These are phyloP conservation scores for Balansia obtecta DNA, from an alignment of 2,329 filamentous ascomycete species.

Conservation along the genomic window DNA sequence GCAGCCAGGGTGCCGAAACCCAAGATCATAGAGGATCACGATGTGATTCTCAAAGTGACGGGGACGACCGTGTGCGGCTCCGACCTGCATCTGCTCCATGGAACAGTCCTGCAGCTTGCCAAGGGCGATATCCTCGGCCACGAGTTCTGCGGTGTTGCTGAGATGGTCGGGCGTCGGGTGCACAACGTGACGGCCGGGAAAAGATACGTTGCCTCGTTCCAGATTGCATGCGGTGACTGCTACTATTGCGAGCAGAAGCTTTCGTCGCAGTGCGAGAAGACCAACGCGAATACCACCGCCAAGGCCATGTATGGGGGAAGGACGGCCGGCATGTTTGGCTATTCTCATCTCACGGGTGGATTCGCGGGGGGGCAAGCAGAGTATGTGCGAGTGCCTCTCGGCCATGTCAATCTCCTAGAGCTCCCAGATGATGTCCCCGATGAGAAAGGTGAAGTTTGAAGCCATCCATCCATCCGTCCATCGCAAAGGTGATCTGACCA, in stretches of 20 bases:
- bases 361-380: slow-evolving; percentile 84
- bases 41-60: slow-evolving; percentile 72
- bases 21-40: slow-evolving; percentile 56
- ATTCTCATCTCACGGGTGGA: slow-evolving; percentile 70
- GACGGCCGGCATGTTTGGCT: slow-evolving; percentile 63
- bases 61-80: slow-evolving; percentile 47
- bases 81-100: slow-evolving; percentile 46
- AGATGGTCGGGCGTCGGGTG: slow-evolving; percentile 41
- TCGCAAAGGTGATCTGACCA: not conserved
- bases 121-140: slow-evolving; percentile 57
- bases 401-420: slow-evolving; percentile 68
- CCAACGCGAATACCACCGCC: slow-evolving; percentile 58
- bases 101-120: slow-evolving; percentile 42
- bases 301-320: slow-evolving; percentile 69
- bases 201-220: slow-evolving; percentile 74
- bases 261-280: slow-evolving; percentile 68
- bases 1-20: slow-evolving; percentile 55
- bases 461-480: no score
- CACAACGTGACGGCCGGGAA: slow-evolving; percentile 44
- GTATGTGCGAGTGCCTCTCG: slow-evolving; percentile 70
- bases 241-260: slow-evolving; percentile 69
- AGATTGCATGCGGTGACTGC: slow-evolving; percentile 65
- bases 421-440: slow-evolving; percentile 71
- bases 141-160: slow-evolving; percentile 45
- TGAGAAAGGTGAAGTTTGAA: slow-evolving; percentile 47